A percentile compares a stretch with the other conserved stretches of the same genome.
phyloP scores from a whole-genome alignment of 306 rosid species.

The Rubus parviflorus region DNA sequence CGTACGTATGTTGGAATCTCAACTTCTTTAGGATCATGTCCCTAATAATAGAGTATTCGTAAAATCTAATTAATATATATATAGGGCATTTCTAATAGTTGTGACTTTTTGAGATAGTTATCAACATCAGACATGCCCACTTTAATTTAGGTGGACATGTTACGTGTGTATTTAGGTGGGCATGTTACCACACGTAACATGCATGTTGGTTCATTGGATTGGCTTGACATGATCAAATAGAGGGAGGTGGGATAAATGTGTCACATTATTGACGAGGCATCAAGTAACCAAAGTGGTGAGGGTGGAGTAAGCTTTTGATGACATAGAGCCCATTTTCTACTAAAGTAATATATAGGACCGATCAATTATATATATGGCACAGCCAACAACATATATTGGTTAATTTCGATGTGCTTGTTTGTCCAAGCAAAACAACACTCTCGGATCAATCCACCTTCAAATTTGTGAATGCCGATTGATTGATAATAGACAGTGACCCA shows the following conservation, averaged over 20 bases:
- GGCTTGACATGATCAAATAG: background rate
- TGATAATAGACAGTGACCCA: too few relatives aligned
- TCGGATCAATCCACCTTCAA: conserved; percentile 4
- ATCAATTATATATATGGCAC: background rate
- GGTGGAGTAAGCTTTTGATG: conserved; percentile 4
- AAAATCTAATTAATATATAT: too few relatives aligned
- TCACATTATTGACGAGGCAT: conserved; percentile 18
- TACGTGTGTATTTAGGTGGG: background rate
- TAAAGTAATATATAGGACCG: background rate
- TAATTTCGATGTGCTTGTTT: background rate
- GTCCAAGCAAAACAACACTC: background rate
- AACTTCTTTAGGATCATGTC: too few relatives aligned
- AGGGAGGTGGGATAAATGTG: conserved; percentile 28
- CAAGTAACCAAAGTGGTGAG: conserved; percentile 27
- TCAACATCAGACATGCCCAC: too few relatives aligned
- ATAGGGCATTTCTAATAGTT: background rate
- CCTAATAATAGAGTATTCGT: too few relatives aligned
- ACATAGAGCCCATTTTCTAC: conserved; percentile 10
- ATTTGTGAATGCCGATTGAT: background rate
- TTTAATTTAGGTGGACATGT: background rate
- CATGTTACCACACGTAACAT: background rate
- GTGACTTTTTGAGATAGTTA: background rate
- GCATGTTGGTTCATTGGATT: background rate
- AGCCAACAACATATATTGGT: background rate
- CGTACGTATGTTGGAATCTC: too few relatives aligned